Evolutionary conservation across 2,329 filamentous ascomycete genomes (phyloP).

Genomic region (Zarea fungicola): DNA sequence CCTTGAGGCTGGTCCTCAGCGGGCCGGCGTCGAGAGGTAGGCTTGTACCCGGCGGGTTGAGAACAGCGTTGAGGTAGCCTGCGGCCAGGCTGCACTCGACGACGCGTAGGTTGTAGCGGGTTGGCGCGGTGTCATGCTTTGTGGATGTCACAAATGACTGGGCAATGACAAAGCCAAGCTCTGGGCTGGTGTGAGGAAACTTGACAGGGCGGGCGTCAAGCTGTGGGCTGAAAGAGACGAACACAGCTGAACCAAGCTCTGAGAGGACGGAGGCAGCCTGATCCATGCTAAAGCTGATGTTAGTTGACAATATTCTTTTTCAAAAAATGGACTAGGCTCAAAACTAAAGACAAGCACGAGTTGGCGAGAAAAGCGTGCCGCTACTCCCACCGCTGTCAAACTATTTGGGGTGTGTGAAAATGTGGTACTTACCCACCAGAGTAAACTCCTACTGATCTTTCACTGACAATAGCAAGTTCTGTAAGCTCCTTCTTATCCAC

Average conservation of each 20-base stretch:
- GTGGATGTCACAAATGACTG: slow-evolving; percentile 92
- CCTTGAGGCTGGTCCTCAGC: slow-evolving; percentile 74
- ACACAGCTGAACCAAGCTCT: slow-evolving; percentile 75
- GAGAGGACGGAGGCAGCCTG: slow-evolving; percentile 95
- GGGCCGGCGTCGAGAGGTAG: slow-evolving; percentile 77
- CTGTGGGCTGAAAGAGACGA: slow-evolving; percentile 80
- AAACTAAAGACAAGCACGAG: no score
- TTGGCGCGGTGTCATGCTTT: slow-evolving; percentile 88
- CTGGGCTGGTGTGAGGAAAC: slow-evolving; percentile 75
- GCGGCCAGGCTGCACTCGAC: slow-evolving; percentile 93
- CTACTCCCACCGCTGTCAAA: not conserved
- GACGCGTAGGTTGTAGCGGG: slow-evolving; percentile 94
- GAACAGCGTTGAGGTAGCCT: slow-evolving; percentile 54
- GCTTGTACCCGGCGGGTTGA: slow-evolving; percentile 50
- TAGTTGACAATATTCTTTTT: not conserved
- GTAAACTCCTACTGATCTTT: slow-evolving; percentile 92
- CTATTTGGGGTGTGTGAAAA: not conserved
- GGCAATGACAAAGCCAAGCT: slow-evolving; percentile 86
- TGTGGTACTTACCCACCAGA: slow-evolving; percentile 68
- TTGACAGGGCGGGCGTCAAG: slow-evolving; percentile 72
- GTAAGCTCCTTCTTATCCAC: slow-evolving; percentile 90
- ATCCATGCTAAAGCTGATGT: slow-evolving; percentile 66
- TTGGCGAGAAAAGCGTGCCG: not conserved
- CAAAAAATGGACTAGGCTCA: not conserved
- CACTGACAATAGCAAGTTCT: slow-evolving; percentile 89